Evolutionary conservation across 768 basidiomycete genomes (phyloP), one percentile per base, ranked within the genome.

Genomic region (Tulasnella sp.): DNA sequence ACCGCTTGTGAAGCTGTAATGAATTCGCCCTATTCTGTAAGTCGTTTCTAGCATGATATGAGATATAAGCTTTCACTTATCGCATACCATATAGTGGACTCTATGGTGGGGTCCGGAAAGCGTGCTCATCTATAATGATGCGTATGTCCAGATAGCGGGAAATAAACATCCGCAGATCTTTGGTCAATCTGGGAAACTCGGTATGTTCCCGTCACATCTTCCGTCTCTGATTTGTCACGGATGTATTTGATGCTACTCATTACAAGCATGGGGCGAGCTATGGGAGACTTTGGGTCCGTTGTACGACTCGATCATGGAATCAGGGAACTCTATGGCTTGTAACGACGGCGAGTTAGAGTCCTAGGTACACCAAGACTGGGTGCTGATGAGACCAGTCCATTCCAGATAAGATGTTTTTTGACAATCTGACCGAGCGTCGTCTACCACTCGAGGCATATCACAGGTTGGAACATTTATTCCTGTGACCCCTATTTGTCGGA

Each of bases 361-460:
- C 8, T 22, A n/a, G n/a, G 17, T 27, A 1, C n/a, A 22, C 5
- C 49, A 10, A 8, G 21, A 7, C n/a, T 15, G 21, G 8, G 12
- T 43, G 15, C 21, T 34, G 49, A 31, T 11, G 34, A 53, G 30
- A n/a, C n/a, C 41, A 53, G 22, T 17, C 25, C 22, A 42, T 24
- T 11, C 31, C 15, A 65, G 65, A 66, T 57, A 44, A 63, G 15
- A 46, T 66, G 57, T 66, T 66, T 24, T 63, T 65, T 46, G 60
- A 66, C 30, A 54, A 59, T 12, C 42, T 66, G 22, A 64, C 65
- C 7, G 63, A 61, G 2, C 54, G 46, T 43, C 50, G 59, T 22
- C 59, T 65, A n/a, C 66, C 64, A 2, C 63, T 67, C 46, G 66
- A 67, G 59, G 52, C 54, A 12, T 67, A 67, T 48, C 66, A 67